Conservation (phyloP, 148 eudicot species). For the Amaranthus cruentus region DNA sequence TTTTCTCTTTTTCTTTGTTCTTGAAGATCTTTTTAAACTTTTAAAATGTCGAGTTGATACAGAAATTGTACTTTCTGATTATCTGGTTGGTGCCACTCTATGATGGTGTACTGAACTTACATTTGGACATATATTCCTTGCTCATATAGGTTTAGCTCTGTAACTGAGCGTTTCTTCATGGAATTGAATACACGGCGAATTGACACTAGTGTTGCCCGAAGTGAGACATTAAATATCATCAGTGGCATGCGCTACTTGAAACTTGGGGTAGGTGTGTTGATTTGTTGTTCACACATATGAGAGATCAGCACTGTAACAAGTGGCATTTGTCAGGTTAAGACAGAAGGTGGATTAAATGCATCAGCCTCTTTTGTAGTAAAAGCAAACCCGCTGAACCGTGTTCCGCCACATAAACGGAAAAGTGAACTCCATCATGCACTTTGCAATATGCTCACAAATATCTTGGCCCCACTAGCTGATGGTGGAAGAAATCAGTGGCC, state of each 20-base stretch:
- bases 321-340: constrained; percentile 66
- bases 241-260: constrained; percentile 97
- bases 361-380: constrained; percentile 98
- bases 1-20: neutral
- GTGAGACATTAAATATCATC: constrained; percentile 91
- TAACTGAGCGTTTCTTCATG: constrained; percentile 99
- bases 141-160: constrained; percentile 76
- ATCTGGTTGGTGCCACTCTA: neutral
- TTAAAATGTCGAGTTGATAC: neutral
- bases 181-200: constrained; percentile 95
- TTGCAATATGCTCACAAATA: constrained; percentile 97
- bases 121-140: neutral
- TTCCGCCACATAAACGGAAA: constrained; percentile 92
- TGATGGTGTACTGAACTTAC: neutral
- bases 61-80: neutral
- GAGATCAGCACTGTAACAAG: constrained; percentile 21
- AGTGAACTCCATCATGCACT: constrained; percentile 97
- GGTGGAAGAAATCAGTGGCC: constrained; percentile 98
- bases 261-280: constrained; percentile 78
- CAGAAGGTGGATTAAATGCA: constrained; percentile 96
- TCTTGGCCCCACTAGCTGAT: constrained; percentile 94
- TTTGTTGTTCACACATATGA: constrained; percentile 3
- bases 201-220: constrained; percentile 84
- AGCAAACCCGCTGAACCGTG: constrained; percentile 94
- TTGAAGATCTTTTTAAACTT: neutral